A percentile compares a stretch with the other conserved stretches of the same genome.
phyloP scores from a whole-genome alignment of 345 rosid species.

The Xanthoceras sorbifolium region DNA sequence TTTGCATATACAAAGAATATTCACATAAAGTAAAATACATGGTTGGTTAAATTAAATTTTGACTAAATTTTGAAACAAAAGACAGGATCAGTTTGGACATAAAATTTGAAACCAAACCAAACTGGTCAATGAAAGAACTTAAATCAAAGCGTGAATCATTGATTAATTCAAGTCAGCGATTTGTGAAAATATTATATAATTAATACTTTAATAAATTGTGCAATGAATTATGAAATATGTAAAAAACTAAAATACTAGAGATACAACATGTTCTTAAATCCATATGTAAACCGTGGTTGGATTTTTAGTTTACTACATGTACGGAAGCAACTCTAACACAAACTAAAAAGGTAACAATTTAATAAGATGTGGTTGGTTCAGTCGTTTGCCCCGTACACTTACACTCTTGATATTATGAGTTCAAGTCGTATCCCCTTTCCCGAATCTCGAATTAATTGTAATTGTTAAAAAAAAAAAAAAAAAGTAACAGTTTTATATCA shows the following conservation, averaged over 20 bases:
- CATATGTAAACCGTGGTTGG: not conserved
- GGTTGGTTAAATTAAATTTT: not conserved
- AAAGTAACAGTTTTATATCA: not conserved
- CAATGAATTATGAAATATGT: not conserved
- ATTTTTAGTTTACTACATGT: no score
- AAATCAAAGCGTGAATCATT: no score
- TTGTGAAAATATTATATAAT: not conserved
- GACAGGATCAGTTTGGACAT: not conserved
- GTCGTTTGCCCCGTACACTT: no score
- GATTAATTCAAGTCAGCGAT: no score
- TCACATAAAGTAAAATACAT: not conserved
- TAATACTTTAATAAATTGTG: not conserved
- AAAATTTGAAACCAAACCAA: no score
- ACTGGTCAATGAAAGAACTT: no score
- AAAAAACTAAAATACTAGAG: not conserved
- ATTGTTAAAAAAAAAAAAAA: no score
- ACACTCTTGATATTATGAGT: no score
- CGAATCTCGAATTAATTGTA: no score
- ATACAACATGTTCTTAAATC: no score
- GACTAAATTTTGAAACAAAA: not conserved
- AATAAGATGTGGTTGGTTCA: no score
- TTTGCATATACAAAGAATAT: not conserved
- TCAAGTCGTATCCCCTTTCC: no score
- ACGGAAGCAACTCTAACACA: not conserved
- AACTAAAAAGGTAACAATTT: not conserved